Conservation (phyloP, 2,329 filamentous ascomycete genomes). For the Talaromyces sp. region DNA sequence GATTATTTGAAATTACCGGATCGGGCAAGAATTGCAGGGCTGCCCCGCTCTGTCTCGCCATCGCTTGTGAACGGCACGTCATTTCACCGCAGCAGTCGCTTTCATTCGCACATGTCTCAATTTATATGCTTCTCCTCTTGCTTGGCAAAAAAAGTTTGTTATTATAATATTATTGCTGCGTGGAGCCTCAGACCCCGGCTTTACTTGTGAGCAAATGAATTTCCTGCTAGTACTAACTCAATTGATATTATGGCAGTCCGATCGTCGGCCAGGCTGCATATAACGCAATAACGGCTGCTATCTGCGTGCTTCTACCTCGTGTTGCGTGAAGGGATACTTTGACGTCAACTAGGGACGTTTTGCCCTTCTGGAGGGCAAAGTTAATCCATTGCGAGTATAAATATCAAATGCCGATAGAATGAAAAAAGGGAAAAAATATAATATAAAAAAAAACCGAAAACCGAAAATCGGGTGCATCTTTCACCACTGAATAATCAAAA, state of each 20-base stretch:
- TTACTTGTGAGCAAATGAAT: neutral
- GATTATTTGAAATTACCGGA: neutral
- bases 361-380: neutral
- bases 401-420: neutral
- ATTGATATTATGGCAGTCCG: neutral
- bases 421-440: no score
- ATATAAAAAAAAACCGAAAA: no score
- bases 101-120: neutral
- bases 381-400: neutral
- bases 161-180: neutral
- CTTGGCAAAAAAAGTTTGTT: neutral
- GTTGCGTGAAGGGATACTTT: neutral
- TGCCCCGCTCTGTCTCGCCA: conserved; percentile 8
- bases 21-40: neutral
- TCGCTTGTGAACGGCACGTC: conserved; percentile 1
- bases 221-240: neutral
- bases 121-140: neutral
- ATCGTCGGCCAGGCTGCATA: neutral
- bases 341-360: neutral
- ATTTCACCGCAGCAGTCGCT: neutral
- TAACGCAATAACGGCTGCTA: neutral
- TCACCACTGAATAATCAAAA: no score
- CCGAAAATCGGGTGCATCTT: no score
- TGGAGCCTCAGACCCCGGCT: neutral
- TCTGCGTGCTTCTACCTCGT: neutral